A percentile compares a stretch with the other conserved stretches of the same genome.
Conservation (phyloP, 805 yeast species). For the Spathaspora passalidarum region DNA sequence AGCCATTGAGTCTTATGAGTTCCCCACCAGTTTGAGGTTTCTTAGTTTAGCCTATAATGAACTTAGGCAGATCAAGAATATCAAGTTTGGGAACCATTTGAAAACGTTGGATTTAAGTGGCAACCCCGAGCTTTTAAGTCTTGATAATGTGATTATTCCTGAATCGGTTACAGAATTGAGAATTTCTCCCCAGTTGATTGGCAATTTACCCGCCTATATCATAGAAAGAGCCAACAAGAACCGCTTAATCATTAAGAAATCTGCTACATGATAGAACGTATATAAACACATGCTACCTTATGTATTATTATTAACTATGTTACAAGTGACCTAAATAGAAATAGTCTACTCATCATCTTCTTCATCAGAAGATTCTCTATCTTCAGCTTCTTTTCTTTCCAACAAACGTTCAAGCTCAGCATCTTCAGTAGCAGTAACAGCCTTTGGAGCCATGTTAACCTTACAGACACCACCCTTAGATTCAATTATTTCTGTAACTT, state of each 20-base stretch:
- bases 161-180: slow-evolving; percentile 35
- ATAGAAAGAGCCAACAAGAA: slow-evolving; percentile 39
- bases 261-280: slow-evolving; percentile 1
- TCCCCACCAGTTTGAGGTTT: slow-evolving; percentile 29
- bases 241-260: slow-evolving; percentile 23
- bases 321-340: background rate
- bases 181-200: slow-evolving; percentile 31
- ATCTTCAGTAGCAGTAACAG: slow-evolving; percentile 97
- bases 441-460: slow-evolving; percentile 97
- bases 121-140: slow-evolving; percentile 34
- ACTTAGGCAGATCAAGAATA: slow-evolving; percentile 31
- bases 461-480: slow-evolving; percentile 82
- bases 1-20: slow-evolving; percentile 36
- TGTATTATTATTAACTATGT: slow-evolving; percentile 4
- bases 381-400: slow-evolving; percentile 90
- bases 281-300: background rate
- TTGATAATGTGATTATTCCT: slow-evolving; percentile 38
- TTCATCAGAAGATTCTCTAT: slow-evolving; percentile 79
- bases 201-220: slow-evolving; percentile 34
- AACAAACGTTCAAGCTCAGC: slow-evolving; percentile 94
- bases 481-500: slow-evolving; percentile 66
- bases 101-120: slow-evolving; percentile 38
- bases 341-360: slow-evolving; percentile 47
- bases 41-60: slow-evolving; percentile 40
- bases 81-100: slow-evolving; percentile 34